Evolutionary conservation across 805 yeast species (phyloP).

Genomic region (Hanseniaspora occidentalis): DNA sequence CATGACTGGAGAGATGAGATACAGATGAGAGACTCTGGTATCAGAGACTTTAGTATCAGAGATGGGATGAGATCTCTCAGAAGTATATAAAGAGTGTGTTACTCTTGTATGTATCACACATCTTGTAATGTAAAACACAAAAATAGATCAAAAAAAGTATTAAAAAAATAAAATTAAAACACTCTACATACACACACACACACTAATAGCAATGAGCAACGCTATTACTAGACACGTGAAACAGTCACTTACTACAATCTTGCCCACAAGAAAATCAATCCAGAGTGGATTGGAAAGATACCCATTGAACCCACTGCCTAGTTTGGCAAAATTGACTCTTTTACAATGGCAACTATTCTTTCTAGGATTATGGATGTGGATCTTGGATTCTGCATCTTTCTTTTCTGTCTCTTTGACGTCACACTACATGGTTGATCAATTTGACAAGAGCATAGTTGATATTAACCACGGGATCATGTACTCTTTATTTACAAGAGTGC

Average conservation of each 20-base stretch:
- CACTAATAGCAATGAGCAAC: no score
- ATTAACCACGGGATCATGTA: conserved; percentile 66
- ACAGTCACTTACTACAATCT: conserved; percentile 38
- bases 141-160: no score
- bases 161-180: no score
- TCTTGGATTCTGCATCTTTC: conserved; percentile 63
- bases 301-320: conserved; percentile 33
- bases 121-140: no score
- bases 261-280: conserved; percentile 32
- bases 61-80: no score
- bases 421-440: conserved; percentile 34
- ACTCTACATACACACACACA: no score
- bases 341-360: conserved; percentile 45
- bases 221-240: conserved; percentile 23
- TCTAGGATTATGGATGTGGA: conserved; percentile 55
- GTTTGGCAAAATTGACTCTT: conserved; percentile 25
- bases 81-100: no score
- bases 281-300: conserved; percentile 25
- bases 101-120: no score
- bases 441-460: conserved; percentile 32
- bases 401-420: conserved; percentile 50
- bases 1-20: no score
- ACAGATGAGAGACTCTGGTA: no score
- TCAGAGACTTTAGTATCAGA: no score
- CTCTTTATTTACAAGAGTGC: conserved; percentile 59